Base-by-base conservation (phyloP, 2,329 filamentous ascomycete species). In the Pseudogymnoascus sp. region DNA sequence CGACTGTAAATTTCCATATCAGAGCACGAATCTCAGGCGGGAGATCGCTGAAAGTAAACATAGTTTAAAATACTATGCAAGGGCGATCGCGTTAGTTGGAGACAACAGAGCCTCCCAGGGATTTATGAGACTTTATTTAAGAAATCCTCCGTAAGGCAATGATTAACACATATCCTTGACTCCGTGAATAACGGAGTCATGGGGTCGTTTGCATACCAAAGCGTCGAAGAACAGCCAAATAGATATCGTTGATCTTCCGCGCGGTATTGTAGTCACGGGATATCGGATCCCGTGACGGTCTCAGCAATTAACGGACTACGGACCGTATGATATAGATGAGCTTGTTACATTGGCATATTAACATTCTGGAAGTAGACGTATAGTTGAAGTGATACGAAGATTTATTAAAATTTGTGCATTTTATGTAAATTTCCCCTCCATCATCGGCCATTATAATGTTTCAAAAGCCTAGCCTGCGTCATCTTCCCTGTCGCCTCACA, bases 11-110 rank as follows among this genome's bases (percentile, higher is more conserved):
- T 1, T 62, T 15, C 66, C 66, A 69, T 12, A 67, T 66, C 5
- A 60, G 63, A 1, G 15, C n/a, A 4, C 64, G 63, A 12, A 68
- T 58, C 42, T 69, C 67, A 7, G 37, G 37, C 9, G 67, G 68
- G 25, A 68, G 60, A 4, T 62, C 52, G 7, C 39, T 31, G 36
- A 68, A 69, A 1, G 35, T 5, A 3, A 40, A 6, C 42, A 48
- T 29, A 29, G 4, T 2, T 25, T n/a, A 5, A 12, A 5, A 15
- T 48, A 7, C 13, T 48, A 5, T 29, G 21, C 21, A 21, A 21
- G 13, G 13, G 7, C 4, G 13, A 29, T 13, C 7, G n/a, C n/a
- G 42, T 29, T 42, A 7, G 8, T 48, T 29, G 7, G 6, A 12
- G 25, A 7, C n/a, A 29, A 3, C 21, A 21, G 21, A 21, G 21